Evolutionary conservation across 768 basidiomycete genomes (phyloP).

Genomic region (Suillus decipiens): DNA sequence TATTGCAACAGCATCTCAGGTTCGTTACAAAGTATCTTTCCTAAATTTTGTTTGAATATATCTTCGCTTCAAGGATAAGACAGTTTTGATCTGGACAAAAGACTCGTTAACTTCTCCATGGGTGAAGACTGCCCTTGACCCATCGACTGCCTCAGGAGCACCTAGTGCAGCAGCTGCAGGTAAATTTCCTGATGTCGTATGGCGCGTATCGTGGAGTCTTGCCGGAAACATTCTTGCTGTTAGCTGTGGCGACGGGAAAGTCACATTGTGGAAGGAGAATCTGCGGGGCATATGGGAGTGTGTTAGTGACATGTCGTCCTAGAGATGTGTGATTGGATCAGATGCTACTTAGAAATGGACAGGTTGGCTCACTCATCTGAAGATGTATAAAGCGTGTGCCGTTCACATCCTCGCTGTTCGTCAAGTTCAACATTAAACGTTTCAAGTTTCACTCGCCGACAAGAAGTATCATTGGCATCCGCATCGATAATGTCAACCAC

Average conservation of each 20-base stretch:
- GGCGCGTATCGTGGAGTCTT: conserved; percentile 98
- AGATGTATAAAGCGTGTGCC: conserved; percentile 41
- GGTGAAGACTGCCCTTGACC: conserved; percentile 81
- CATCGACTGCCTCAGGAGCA: conserved; percentile 50
- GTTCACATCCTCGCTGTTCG: conserved; percentile 22
- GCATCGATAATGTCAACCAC: conserved; percentile 55
- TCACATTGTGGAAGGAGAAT: conserved; percentile 98
- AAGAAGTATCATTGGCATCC: conserved; percentile 56
- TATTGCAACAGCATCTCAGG: conserved; percentile 94
- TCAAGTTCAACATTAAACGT: conserved; percentile 9
- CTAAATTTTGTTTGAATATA: not conserved
- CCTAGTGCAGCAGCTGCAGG: conserved; percentile 52
- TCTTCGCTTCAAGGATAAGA: conserved; percentile 57
- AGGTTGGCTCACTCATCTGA: conserved; percentile 16
- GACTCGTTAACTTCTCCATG: conserved; percentile 73
- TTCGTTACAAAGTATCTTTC: conserved; percentile 26
- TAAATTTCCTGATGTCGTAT: conserved; percentile 96
- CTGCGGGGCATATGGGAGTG: conserved; percentile 95
- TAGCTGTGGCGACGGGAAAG: conserved; percentile 97
- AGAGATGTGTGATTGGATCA: conserved; percentile 19
- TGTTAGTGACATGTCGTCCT: conserved; percentile 93
- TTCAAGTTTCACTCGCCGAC: conserved; percentile 56
- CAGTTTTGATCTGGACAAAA: conserved; percentile 91
- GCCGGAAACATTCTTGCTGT: conserved; percentile 96
- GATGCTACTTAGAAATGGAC: conserved; percentile 2